Base-by-base conservation (phyloP, 768 basidiomycete genomes). In the Mycena rebaudengoi region DNA sequence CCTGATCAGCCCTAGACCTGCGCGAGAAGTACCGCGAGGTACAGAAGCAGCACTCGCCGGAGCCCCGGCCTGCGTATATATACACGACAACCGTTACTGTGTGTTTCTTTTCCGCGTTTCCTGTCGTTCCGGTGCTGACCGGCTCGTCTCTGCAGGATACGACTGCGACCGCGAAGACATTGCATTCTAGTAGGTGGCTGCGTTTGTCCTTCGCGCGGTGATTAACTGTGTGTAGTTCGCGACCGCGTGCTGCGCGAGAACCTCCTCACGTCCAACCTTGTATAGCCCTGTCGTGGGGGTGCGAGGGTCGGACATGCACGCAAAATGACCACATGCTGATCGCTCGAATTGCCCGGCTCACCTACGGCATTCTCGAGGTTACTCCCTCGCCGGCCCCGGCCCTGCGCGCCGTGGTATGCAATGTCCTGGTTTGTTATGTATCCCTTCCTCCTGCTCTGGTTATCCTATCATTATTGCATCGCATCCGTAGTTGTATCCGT, bases 1-100 rank as follows among this genome's bases (percentile, higher is more conserved):
- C n/a, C n/a, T n/a, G n/a, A n/a, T n/a, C n/a, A n/a, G n/a, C n/a
- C 13, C 68, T 62, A 91, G 91, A 91, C 75, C 78, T 92, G 23
- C 82, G 85, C 49, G 84, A 86, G 48, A 90, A 90, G 71, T 92
- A 92, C 74, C 89, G 84, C 68, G 87, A 89, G 39, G 88, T 90
- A 5, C 83, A 83, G 63, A 85, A 83, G 51, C 78, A 87, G 21
- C 75, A 78, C 55, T 90, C 89, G 2, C 87, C 88, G 10, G 79
- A 82, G 60, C 78, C 78, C 7, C 82, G 90, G 13, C 77, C 82
- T 10, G 81, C 84, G 32, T 91, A 91, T 72, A 86, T 88, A 32
- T 90, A 89, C 69, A 77, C 87, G 3, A 92, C 91, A 1, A 88
- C 89, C 33, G 89, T 89, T 8, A 88, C 89, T 57, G 90, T 90